Evolutionary conservation across 83 land plant species (phyloP), one percentile per base, ranked within the genome.

Genomic region (Picea engelmannii): DNA sequence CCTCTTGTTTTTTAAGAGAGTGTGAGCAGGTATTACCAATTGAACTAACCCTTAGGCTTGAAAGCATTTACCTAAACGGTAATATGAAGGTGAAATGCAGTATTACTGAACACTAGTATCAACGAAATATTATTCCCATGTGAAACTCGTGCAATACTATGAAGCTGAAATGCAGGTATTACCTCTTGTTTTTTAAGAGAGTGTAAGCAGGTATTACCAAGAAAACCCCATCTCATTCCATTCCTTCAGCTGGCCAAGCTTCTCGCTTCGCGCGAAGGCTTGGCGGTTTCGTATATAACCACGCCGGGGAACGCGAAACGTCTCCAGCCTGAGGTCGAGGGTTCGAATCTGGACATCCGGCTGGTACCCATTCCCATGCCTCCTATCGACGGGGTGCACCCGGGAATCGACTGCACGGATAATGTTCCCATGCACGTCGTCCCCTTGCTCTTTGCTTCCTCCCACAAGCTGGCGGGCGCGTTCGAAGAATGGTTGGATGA

Each of bases 221-320:
- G n/a, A n/a, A n/a, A n/a, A n/a, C n/a, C n/a, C 83, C 92, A 90
- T 38, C 40, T 90, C 79, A 87, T 76, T 69, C 92, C 92, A 35
- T 83, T 86, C 83, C 65, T 88, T 10, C 79, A 66, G 23, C 71
- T 90, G 16, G 86, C 92, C 59, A 38, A 76, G 12, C 76, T 83
- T 23, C 77, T 90, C 17, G 58, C 58, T 12, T 10, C 62, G 21
- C 11, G 25, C 6, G 67, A 11, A 1, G 23, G 23, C 21, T n/a
- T 65, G 23, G 6, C 25, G 4, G 25, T 65, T 65, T 65, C 67
- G 67, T 65, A 20, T 65, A 65, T 65, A 6, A 65, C 67, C 3
- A n/a, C 67, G 2, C 23, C 23, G 23, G 10, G 67, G 24, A 65
- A 20, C 9, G 67, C 10, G 2, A 23, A 65, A n/a, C 21, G 67